Evolutionary conservation across 495 filamentous ascomycete genomes (phyloP).

Genomic region (Penicillium roqueforti): DNA sequence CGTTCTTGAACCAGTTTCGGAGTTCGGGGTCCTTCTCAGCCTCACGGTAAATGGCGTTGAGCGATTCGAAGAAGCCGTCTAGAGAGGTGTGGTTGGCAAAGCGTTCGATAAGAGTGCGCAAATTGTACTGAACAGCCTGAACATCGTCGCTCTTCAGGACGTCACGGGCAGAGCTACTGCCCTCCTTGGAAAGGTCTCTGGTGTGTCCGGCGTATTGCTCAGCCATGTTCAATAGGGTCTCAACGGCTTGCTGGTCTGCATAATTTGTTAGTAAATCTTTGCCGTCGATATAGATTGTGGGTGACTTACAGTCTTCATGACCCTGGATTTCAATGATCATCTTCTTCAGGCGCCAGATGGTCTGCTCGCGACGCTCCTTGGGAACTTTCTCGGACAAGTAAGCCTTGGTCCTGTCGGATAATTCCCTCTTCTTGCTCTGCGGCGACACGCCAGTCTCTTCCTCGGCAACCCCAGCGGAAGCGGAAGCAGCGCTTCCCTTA

Average conservation of each 20-base stretch:
- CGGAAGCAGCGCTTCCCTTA: slow-evolving; percentile 13
- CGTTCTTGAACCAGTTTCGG: slow-evolving; percentile 78
- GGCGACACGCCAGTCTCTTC: slow-evolving; percentile 15
- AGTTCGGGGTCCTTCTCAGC: slow-evolving; percentile 86
- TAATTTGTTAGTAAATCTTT: slow-evolving; percentile 1
- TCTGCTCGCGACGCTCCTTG: slow-evolving; percentile 89
- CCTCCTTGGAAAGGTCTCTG: slow-evolving; percentile 58
- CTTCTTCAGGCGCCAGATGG: slow-evolving; percentile 92
- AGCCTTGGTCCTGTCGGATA: slow-evolving; percentile 52
- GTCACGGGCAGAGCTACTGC: slow-evolving; percentile 63
- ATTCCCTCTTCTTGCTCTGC: slow-evolving; percentile 27
- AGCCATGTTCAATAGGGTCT: slow-evolving; percentile 76
- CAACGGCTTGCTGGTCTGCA: slow-evolving; percentile 75
- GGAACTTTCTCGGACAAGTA: slow-evolving; percentile 84
- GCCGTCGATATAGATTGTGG: not conserved
- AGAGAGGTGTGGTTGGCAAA: slow-evolving; percentile 92
- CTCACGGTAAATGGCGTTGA: slow-evolving; percentile 86
- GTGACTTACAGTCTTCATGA: slow-evolving; percentile 72
- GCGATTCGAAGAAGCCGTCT: slow-evolving; percentile 79
- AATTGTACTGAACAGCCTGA: slow-evolving; percentile 67
- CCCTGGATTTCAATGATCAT: slow-evolving; percentile 95
- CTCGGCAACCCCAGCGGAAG: slow-evolving; percentile 9
- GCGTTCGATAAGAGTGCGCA: slow-evolving; percentile 85
- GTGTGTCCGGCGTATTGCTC: slow-evolving; percentile 81
- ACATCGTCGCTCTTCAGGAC: slow-evolving; percentile 58